Evolutionary conservation across 2,329 filamentous ascomycete species (phyloP).

Genomic region (Fusarium circinatum): DNA sequence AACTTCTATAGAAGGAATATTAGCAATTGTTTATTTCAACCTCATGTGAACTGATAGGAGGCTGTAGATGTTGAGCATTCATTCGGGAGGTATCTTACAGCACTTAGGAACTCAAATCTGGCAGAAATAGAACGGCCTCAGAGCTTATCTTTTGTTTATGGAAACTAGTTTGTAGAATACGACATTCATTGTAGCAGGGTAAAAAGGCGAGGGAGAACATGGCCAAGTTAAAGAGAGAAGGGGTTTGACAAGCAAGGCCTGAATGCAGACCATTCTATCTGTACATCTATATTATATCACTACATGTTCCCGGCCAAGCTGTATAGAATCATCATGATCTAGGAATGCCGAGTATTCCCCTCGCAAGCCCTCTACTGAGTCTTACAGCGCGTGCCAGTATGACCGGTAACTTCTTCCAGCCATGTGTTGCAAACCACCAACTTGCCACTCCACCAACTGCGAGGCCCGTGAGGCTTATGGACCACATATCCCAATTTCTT

Average conservation of each 20-base stretch:
- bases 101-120: background rate
- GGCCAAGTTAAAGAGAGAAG: background rate
- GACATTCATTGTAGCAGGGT: background rate
- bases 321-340: background rate
- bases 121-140: background rate
- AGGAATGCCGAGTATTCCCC: background rate
- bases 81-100: background rate
- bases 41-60: background rate
- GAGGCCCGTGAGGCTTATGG: slow-evolving; percentile 30
- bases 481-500: slow-evolving; percentile 53
- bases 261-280: background rate
- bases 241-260: background rate
- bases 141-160: background rate
- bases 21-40: background rate
- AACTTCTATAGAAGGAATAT: background rate
- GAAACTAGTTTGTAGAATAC: background rate
- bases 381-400: slow-evolving; percentile 1
- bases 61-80: background rate
- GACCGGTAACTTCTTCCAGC: slow-evolving; percentile 27
- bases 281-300: background rate
- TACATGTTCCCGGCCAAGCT: background rate
- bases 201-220: background rate
- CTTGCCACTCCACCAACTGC: slow-evolving; percentile 7
- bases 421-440: slow-evolving; percentile 36
- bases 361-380: background rate